Percentiles rank a stretch among this genome's conserved stretches.
phyloP scores from a whole-genome alignment of 305 asterid genomes.

The Nicotiana rustica region DNA sequence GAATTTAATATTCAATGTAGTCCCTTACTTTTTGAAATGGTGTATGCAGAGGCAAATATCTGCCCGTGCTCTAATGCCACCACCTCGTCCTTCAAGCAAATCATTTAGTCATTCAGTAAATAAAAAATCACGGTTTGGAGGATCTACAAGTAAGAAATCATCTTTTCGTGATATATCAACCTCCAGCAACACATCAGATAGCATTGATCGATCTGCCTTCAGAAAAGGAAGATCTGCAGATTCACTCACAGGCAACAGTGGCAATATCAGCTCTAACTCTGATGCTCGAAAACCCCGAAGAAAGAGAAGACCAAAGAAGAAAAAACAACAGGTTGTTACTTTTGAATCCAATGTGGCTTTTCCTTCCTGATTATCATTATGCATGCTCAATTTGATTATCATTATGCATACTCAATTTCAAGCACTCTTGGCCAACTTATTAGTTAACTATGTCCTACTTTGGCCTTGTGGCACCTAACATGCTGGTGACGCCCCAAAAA shows the following conservation, averaged over 20 bases:
- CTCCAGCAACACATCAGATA: slow-evolving; percentile 78
- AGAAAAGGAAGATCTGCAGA: slow-evolving; percentile 58
- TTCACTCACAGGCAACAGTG: slow-evolving; percentile 75
- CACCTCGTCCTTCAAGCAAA: slow-evolving; percentile 81
- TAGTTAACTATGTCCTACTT: neutral
- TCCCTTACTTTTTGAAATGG: slow-evolving; percentile 28
- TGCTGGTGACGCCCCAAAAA: neutral
- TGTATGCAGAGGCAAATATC: slow-evolving; percentile 70
- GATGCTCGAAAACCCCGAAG: slow-evolving; percentile 91
- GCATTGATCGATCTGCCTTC: slow-evolving; percentile 53
- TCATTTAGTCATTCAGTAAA: slow-evolving; percentile 48
- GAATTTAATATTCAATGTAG: slow-evolving; percentile 8
- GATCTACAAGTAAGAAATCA: slow-evolving; percentile 57
- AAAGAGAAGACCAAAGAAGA: slow-evolving; percentile 88
- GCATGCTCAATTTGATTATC: neutral
- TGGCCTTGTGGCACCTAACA: slow-evolving; percentile 13
- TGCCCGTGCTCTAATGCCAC: slow-evolving; percentile 94
- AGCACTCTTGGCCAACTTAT: neutral
- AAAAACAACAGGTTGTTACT: slow-evolving; percentile 52
- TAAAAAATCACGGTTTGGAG: slow-evolving; percentile 62
- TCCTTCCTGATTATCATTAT: neutral
- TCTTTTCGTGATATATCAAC: slow-evolving; percentile 58
- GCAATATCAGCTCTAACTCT: slow-evolving; percentile 74
- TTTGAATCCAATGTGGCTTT: slow-evolving; percentile 7
- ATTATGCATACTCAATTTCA: neutral